Evolutionary conservation across 495 filamentous ascomycete genomes (phyloP).

Genomic region (Aspergillus diversus): DNA sequence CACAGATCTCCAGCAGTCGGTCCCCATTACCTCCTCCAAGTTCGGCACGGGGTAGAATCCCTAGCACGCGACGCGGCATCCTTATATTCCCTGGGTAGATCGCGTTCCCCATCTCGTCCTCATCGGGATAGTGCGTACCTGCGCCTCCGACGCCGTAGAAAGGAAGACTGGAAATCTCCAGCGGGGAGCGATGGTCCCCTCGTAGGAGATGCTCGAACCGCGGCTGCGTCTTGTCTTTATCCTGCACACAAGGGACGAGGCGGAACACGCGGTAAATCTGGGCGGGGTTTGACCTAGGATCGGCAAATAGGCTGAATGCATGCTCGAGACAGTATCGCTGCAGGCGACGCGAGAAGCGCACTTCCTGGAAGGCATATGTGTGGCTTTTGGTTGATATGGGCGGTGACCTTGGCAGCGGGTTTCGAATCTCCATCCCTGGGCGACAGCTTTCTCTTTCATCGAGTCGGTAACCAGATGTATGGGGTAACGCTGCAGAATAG

Average conservation of each 20-base stretch:
- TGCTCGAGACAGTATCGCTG: constrained; percentile 69
- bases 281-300: constrained; percentile 53
- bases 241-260: constrained; percentile 64
- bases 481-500: neutral
- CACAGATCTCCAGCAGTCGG: constrained; percentile 24
- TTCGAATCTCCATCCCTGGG: no score
- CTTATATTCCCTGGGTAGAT: constrained; percentile 30
- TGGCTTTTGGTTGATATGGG: constrained; percentile 27
- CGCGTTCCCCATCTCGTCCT: constrained; percentile 18
- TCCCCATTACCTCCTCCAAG: neutral
- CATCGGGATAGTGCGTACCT: constrained; percentile 56
- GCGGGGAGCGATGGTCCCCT: constrained; percentile 28
- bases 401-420: neutral
- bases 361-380: constrained; percentile 58
- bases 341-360: constrained; percentile 70
- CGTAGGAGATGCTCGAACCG: constrained; percentile 41
- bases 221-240: constrained; percentile 50
- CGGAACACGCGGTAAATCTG: constrained; percentile 65
- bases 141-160: constrained; percentile 70
- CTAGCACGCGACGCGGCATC: constrained; percentile 26
- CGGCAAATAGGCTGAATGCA: constrained; percentile 61
- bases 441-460: neutral
- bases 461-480: neutral
- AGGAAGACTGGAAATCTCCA: constrained; percentile 62
- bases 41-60: constrained; percentile 1